These are phyloP conservation scores for Phytopythium sindhum DNA, from an alignment of 352 stramenopile species.

Conservation along the genomic window DNA sequence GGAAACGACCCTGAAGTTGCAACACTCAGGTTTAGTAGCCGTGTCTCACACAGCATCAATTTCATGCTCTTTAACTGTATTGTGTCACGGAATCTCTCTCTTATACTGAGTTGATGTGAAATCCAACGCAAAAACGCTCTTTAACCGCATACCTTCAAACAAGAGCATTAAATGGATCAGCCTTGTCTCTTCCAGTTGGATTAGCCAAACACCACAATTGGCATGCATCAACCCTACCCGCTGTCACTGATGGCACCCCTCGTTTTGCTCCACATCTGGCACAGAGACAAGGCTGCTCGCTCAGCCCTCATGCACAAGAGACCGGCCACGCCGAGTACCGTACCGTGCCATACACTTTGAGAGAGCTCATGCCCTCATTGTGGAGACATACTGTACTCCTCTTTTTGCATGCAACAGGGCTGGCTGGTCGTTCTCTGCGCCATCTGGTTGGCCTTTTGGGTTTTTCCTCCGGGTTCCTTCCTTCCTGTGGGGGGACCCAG, in stretches of 20 bases:
- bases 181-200: conserved; percentile 4
- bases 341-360: background rate
- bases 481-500: background rate
- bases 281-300: conserved; percentile 6
- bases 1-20: too few relatives aligned
- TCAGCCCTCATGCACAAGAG: background rate
- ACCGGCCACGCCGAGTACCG: background rate
- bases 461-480: background rate
- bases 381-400: background rate
- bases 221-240: conserved; percentile 3
- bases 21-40: background rate
- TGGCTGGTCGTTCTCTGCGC: background rate
- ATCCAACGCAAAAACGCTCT: background rate
- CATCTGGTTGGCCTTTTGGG: background rate
- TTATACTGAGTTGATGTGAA: background rate
- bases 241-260: conserved; percentile 8
- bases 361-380: background rate
- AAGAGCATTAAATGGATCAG: background rate
- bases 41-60: background rate
- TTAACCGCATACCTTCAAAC: background rate
- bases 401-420: background rate
- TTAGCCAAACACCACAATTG: conserved; percentile 3
- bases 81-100: background rate
- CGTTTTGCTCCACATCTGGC: background rate
- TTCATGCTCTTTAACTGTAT: background rate